phyloP scores from a whole-genome alignment of 495 filamentous ascomycete species.

The Neurospora discreta region DNA sequence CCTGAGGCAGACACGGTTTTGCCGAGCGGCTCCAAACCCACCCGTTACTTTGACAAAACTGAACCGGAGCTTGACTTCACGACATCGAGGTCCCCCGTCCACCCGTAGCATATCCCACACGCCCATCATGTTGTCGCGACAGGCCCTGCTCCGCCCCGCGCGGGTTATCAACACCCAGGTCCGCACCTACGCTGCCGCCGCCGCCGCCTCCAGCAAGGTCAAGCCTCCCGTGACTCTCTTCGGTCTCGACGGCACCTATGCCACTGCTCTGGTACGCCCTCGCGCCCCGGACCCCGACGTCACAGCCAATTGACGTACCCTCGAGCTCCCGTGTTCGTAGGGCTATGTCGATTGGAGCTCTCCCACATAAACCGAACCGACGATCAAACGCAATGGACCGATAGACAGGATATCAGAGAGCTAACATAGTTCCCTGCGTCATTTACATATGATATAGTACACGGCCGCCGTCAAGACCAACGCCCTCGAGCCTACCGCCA shows the following conservation, averaged over 20 bases:
- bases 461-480: constrained; percentile 83
- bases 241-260: constrained; percentile 96
- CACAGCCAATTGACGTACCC: constrained; percentile 7
- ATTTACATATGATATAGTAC: constrained; percentile 51
- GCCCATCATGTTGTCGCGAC: constrained; percentile 50
- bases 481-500: constrained; percentile 70
- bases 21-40: constrained; percentile 22
- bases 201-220: constrained; percentile 45
- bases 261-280: constrained; percentile 80
- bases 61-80: constrained; percentile 20
- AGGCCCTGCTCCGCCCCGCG: constrained; percentile 46
- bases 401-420: background rate
- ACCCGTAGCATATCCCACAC: constrained; percentile 20
- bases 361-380: background rate
- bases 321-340: background rate
- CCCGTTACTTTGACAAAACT: constrained; percentile 22
- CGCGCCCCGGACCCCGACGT: constrained; percentile 1
- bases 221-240: constrained; percentile 85
- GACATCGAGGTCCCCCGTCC: constrained; percentile 23
- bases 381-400: background rate
- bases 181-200: constrained; percentile 65
- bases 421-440: constrained; percentile 17
- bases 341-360: background rate
- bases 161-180: constrained; percentile 28
- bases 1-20: constrained; percentile 24